phyloP scores from a whole-genome alignment of 805 yeast species.

The Suhomyces faveliae region DNA sequence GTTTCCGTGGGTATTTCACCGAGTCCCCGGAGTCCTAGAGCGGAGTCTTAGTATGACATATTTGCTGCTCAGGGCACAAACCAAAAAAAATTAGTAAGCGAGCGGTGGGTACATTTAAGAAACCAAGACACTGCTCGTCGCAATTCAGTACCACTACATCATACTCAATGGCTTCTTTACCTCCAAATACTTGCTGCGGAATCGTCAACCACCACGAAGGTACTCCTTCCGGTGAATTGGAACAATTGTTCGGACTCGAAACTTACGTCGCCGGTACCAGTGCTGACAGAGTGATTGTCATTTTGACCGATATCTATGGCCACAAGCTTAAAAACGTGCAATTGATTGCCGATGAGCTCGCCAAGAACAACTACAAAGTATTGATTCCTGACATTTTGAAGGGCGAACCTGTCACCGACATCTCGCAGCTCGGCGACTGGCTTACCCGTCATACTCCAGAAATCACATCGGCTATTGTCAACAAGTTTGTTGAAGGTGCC shows the following conservation, averaged over 20 bases:
- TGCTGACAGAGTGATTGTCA: conserved; percentile 22
- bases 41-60: too few relatives aligned
- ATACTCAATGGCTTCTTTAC: conserved; percentile 14
- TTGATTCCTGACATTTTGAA: conserved; percentile 31
- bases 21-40: too few relatives aligned
- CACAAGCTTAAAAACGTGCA: conserved; percentile 25
- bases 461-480: conserved; percentile 12
- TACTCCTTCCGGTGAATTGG: conserved; percentile 21
- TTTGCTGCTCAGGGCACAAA: too few relatives aligned
- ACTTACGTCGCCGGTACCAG: conserved; percentile 27
- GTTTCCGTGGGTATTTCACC: too few relatives aligned
- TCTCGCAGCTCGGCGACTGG: conserved; percentile 6
- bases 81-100: too few relatives aligned
- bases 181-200: conserved; percentile 21
- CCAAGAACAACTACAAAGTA: conserved; percentile 20
- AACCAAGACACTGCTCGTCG: too few relatives aligned
- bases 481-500: conserved; percentile 7
- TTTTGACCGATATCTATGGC: conserved; percentile 30
- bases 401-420: conserved; percentile 19
- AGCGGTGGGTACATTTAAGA: too few relatives aligned
- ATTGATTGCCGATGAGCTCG: conserved; percentile 29
- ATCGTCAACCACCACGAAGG: conserved; percentile 28
- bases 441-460: conserved; percentile 11
- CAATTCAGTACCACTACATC: neutral
- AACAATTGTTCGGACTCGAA: conserved; percentile 24